phyloP scores from a whole-genome alignment of 1,139 yeast species.

The Suzukiozyma palmioleophila region DNA sequence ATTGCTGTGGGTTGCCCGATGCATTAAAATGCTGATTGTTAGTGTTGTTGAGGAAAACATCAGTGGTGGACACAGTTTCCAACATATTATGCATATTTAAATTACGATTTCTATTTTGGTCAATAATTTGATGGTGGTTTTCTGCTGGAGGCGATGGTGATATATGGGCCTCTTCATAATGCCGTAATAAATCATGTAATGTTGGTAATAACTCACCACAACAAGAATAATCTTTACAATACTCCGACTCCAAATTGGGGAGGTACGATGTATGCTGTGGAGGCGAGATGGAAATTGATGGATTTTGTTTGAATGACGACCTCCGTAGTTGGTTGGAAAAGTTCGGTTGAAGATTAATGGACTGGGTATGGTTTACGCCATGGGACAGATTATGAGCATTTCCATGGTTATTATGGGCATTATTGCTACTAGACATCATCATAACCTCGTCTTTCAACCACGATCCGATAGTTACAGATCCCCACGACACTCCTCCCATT shows the following conservation, averaged over 20 bases:
- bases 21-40: constrained; percentile 9
- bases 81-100: constrained; percentile 46
- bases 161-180: constrained; percentile 95
- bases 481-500: constrained; percentile 98
- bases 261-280: constrained; percentile 72
- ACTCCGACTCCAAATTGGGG: constrained; percentile 91
- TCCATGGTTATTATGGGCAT: constrained; percentile 2
- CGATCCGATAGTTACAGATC: constrained; percentile 88
- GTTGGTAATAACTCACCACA: constrained; percentile 93
- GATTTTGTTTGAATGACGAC: constrained; percentile 7
- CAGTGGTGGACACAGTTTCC: constrained; percentile 85
- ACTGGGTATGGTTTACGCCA: constrained; percentile 1
- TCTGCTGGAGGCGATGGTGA: constrained; percentile 63
- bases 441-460: constrained; percentile 94
- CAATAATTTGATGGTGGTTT: constrained; percentile 26
- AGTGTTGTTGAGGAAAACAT: constrained; percentile 62
- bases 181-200: constrained; percentile 85
- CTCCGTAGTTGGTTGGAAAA: constrained; percentile 1
- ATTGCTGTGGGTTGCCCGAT: constrained; percentile 12
- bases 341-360: constrained; percentile 4
- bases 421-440: constrained; percentile 31
- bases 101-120: constrained; percentile 31
- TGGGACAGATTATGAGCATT: neutral
- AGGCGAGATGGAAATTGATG: constrained; percentile 50
- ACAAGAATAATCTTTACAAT: constrained; percentile 93